These are phyloP conservation scores for Fusarium albidum DNA, from an alignment of 2,329 filamentous ascomycete genomes.

Conservation along the genomic window DNA sequence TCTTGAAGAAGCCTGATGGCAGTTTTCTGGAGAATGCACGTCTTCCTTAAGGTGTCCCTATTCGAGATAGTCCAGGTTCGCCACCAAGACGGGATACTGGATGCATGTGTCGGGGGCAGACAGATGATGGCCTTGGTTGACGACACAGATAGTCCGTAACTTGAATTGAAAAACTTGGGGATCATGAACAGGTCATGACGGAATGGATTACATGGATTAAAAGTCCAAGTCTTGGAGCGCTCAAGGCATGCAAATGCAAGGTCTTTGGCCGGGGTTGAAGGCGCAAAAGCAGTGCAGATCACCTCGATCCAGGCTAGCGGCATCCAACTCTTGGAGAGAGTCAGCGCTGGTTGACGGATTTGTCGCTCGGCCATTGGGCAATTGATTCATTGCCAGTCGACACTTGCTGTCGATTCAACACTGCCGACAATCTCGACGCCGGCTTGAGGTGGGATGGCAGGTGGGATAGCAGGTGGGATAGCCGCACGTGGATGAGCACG, in stretches of 20 bases:
- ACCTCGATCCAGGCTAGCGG: conserved; percentile 9
- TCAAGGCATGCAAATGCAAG: neutral
- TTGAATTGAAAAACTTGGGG: conserved; percentile 3
- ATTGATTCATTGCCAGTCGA: too few relatives aligned
- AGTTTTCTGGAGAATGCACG: too few relatives aligned
- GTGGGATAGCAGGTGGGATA: too few relatives aligned
- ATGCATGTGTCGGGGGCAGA: neutral
- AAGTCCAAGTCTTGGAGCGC: neutral
- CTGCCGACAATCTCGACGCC: neutral
- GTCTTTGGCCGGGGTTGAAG: neutral
- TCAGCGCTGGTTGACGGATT: neutral
- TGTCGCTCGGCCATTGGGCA: too few relatives aligned
- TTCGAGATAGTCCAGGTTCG: too few relatives aligned
- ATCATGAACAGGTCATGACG: neutral
- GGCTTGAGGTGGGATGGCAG: neutral
- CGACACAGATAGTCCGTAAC: neutral
- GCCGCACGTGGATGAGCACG: neutral
- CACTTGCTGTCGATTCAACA: neutral
- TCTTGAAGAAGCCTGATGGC: too few relatives aligned
- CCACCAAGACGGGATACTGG: too few relatives aligned
- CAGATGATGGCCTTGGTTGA: neutral
- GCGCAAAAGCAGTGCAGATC: neutral
- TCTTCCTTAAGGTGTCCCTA: too few relatives aligned
- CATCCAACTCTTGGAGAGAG: conserved; percentile 1
- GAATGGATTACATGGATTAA: neutral